A percentile compares a stretch with the other conserved stretches of the same genome.
Evolutionary conservation across 192 early-diverging fungal species (phyloP).

Genomic region (Backusella circina): DNA sequence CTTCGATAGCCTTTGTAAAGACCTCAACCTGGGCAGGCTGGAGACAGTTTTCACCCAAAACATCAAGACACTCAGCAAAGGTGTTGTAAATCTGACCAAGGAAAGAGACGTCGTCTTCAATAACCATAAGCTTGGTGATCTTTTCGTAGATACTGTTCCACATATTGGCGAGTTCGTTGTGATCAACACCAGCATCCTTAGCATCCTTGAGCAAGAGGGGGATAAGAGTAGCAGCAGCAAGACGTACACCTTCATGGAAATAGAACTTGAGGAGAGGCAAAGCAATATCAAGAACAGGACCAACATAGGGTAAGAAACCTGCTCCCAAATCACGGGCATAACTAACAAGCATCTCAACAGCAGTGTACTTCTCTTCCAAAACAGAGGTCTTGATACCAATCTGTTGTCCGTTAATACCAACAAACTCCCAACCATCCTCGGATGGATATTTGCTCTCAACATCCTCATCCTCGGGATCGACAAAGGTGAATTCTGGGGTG

Average conservation of each 20-base stretch:
- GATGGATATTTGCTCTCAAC: slow-evolving; percentile 82
- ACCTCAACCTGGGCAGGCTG: slow-evolving; percentile 58
- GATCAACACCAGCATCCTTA: slow-evolving; percentile 46
- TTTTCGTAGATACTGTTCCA: slow-evolving; percentile 77
- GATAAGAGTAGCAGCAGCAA: slow-evolving; percentile 81
- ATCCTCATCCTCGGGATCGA: slow-evolving; percentile 74
- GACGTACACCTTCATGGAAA: slow-evolving; percentile 95
- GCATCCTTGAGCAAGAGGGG: slow-evolving; percentile 72
- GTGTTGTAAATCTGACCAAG: slow-evolving; percentile 74
- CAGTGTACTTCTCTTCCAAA: slow-evolving; percentile 97
- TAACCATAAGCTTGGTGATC: slow-evolving; percentile 73
- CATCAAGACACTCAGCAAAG: slow-evolving; percentile 70
- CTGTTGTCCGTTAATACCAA: slow-evolving; percentile 87
- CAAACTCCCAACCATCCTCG: slow-evolving; percentile 99
- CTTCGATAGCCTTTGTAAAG: slow-evolving; percentile 65
- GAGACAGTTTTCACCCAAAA: slow-evolving; percentile 64
- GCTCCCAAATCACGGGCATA: slow-evolving; percentile 92
- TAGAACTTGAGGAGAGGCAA: slow-evolving; percentile 93
- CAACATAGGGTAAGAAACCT: slow-evolving; percentile 84
- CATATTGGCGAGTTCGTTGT: slow-evolving; percentile 53
- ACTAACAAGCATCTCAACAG: slow-evolving; percentile 95
- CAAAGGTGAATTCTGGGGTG: slow-evolving; percentile 90
- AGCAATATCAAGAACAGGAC: slow-evolving; percentile 78
- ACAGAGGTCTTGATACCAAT: slow-evolving; percentile 94
- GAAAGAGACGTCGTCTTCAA: slow-evolving; percentile 81